Conservation (phyloP, 495 filamentous ascomycete genomes). For the Annulohypoxylon maeteangense region DNA sequence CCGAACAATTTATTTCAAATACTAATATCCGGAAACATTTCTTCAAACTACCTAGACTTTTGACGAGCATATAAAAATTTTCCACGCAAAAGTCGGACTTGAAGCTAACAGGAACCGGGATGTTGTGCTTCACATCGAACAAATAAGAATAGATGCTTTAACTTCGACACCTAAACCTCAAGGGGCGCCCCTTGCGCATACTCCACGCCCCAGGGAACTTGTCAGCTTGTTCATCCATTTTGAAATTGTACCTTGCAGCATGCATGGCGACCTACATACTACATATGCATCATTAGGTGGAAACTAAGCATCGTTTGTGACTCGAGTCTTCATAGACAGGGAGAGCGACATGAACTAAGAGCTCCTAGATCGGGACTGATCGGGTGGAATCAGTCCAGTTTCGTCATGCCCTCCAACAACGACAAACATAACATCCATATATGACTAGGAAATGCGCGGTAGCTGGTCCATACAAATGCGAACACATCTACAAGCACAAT, state of each 20-base stretch:
- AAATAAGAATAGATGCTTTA: conserved; percentile 23
- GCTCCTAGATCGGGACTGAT: not conserved
- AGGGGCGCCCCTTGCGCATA: conserved; percentile 22
- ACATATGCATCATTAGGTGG: conserved; percentile 28
- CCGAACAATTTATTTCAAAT: conserved; percentile 11
- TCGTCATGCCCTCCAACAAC: not conserved
- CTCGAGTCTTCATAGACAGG: not conserved
- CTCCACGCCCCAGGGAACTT: conserved; percentile 26
- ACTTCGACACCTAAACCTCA: conserved; percentile 18
- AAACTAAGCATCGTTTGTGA: conserved; percentile 8
- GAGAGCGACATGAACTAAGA: not conserved
- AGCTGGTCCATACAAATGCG: not conserved
- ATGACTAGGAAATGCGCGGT: not conserved
- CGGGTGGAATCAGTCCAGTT: not conserved
- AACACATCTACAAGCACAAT: not conserved
- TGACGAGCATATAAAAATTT: not conserved
- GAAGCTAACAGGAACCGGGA: conserved; percentile 12
- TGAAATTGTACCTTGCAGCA: conserved; percentile 41
- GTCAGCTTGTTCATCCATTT: conserved; percentile 24
- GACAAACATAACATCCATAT: conserved; percentile 1
- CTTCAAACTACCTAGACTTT: conserved; percentile 1
- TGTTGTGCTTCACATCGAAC: conserved; percentile 15
- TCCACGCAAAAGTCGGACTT: not conserved
- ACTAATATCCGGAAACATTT: conserved; percentile 1
- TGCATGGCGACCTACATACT: conserved; percentile 39